phyloP scores from a whole-genome alignment of 768 basidiomycete species.

The Pulveroboletus sp. region DNA sequence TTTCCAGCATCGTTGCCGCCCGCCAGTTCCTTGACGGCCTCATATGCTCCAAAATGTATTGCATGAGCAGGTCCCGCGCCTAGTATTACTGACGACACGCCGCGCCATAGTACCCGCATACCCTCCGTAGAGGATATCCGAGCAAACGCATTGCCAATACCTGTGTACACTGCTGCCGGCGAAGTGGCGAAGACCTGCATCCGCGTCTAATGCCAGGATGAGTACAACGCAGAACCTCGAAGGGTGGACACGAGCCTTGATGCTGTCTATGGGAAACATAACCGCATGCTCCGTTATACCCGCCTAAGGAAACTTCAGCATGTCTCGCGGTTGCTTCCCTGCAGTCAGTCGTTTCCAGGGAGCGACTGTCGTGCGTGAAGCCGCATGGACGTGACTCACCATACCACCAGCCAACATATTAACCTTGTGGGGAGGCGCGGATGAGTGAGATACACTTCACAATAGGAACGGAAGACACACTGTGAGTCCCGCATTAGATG shows the following conservation, averaged over 20 bases:
- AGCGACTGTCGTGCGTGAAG: constrained; percentile 2
- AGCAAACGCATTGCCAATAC: constrained; percentile 85
- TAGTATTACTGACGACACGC: constrained; percentile 91
- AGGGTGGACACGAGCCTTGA: constrained; percentile 64
- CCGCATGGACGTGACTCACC: constrained; percentile 45
- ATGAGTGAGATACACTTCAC: constrained; percentile 15
- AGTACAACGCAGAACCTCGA: neutral
- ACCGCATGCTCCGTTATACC: constrained; percentile 99
- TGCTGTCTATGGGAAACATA: constrained; percentile 98
- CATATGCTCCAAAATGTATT: constrained; percentile 94
- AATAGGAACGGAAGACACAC: constrained; percentile 32
- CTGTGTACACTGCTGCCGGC: constrained; percentile 81
- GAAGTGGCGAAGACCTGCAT: constrained; percentile 96
- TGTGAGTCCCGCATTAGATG: constrained; percentile 74
- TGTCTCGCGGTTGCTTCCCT: neutral
- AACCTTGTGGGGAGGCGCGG: constrained; percentile 45
- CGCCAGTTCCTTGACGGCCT: constrained; percentile 87
- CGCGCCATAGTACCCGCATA: constrained; percentile 86
- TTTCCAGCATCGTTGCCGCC: constrained; percentile 77
- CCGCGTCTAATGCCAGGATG: constrained; percentile 62
- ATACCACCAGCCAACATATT: constrained; percentile 97
- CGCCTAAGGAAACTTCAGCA: constrained; percentile 53
- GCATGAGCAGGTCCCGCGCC: constrained; percentile 99
- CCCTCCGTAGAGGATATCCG: constrained; percentile 95
- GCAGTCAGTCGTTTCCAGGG: neutral